Percentiles rank a stretch among this genome's conserved stretches.
phyloP scores from a whole-genome alignment of 1,284 basidiomycete genomes.

The Trametes polyzona region DNA sequence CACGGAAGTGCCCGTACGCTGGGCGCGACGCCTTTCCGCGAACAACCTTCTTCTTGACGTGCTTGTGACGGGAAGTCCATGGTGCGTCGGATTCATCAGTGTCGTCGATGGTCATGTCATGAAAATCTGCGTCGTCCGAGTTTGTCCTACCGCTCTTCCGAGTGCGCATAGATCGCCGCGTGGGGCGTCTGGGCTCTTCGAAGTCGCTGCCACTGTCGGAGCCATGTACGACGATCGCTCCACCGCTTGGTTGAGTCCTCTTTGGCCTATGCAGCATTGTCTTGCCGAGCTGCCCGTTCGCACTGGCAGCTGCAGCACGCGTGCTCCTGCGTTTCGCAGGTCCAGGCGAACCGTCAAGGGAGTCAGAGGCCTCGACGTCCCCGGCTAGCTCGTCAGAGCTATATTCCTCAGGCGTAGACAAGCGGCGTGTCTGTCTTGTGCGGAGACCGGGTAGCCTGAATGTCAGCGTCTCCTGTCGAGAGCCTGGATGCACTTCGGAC shows the following conservation, averaged over 20 bases:
- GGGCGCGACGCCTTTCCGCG: conserved; percentile 53
- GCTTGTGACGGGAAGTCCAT: conserved; percentile 31
- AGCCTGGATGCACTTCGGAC: conserved; percentile 59
- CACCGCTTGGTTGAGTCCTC: conserved; percentile 49
- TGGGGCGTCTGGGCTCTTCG: conserved; percentile 19
- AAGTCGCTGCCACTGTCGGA: conserved; percentile 46
- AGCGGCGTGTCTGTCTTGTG: conserved; percentile 9
- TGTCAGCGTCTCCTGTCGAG: conserved; percentile 47
- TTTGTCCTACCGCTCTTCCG: conserved; percentile 31
- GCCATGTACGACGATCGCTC: conserved; percentile 35
- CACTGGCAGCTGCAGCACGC: conserved; percentile 16
- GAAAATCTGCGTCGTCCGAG: conserved; percentile 37
- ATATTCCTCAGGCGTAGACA: not conserved
- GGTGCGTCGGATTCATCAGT: conserved; percentile 15
- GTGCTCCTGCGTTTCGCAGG: conserved; percentile 15
- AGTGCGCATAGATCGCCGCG: conserved; percentile 32
- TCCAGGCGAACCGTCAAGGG: conserved; percentile 9
- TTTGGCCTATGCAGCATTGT: conserved; percentile 63
- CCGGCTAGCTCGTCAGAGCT: conserved; percentile 28
- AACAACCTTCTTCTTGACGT: conserved; percentile 37
- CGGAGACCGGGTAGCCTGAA: conserved; percentile 21
- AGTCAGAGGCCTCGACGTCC: conserved; percentile 24
- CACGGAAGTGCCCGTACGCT: conserved; percentile 69
- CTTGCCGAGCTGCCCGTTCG: conserved; percentile 26
- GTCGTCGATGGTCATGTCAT: conserved; percentile 34